Evolutionary conservation across 2,329 filamentous ascomycete species (phyloP).

Genomic region (Neurospora sp.): DNA sequence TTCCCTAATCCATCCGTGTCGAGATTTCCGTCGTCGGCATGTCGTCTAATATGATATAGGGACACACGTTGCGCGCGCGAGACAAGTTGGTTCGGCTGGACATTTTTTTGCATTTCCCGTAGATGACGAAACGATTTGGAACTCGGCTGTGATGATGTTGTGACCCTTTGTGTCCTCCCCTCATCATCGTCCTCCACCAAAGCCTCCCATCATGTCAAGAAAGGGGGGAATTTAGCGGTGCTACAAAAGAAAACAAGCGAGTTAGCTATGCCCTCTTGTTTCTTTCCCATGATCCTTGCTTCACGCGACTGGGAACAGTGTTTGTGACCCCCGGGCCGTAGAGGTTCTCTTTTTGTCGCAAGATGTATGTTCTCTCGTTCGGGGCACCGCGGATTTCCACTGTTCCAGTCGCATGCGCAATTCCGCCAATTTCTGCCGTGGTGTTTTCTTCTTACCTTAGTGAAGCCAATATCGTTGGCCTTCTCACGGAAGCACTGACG

Average conservation of each 20-base stretch:
- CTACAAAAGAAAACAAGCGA: not conserved
- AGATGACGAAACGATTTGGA: constrained; percentile 1
- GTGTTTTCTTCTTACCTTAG: constrained; percentile 46
- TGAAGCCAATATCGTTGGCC: constrained; percentile 62
- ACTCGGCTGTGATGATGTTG: not conserved
- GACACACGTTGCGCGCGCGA: not conserved
- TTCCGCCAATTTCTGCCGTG: not conserved
- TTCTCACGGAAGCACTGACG: constrained; percentile 73
- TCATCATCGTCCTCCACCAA: not conserved
- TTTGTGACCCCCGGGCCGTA: not conserved
- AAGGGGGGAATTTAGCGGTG: constrained; percentile 7
- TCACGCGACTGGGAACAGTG: not conserved
- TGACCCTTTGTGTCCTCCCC: constrained; percentile 3
- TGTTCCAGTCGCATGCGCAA: not conserved
- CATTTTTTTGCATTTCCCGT: not conserved
- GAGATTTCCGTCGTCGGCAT: not conserved
- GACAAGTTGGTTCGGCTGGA: not conserved
- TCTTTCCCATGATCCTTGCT: not conserved
- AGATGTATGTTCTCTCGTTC: constrained; percentile 1
- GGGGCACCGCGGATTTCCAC: not conserved
- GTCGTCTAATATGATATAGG: not conserved
- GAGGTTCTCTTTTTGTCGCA: not conserved
- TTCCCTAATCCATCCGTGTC: not conserved
- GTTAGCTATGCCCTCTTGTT: not conserved
- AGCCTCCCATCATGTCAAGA: not conserved